Base-by-base conservation (phyloP, 345 rosid species). In the Turnera subulata region DNA sequence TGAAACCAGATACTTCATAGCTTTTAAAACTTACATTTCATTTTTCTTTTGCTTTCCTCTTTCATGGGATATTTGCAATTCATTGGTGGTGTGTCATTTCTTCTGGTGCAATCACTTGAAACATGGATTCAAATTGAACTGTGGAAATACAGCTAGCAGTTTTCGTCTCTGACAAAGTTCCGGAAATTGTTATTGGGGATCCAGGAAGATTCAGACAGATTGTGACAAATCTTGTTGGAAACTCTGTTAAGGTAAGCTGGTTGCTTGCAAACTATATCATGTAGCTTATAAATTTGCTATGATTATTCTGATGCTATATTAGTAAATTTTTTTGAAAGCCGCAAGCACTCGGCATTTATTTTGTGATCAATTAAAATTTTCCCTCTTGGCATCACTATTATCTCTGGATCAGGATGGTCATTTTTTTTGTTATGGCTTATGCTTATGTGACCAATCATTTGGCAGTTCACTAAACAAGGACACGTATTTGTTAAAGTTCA, bases 131-230 rank as follows among this genome's bases (percentile, higher is more conserved):
- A 10, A 57, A 50, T 52, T 72, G 39, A 4, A 44, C 56, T 58
- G 49, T 74, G 76, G 69, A 67, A 47, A 52, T 71, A 82, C 72
- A 93, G 99, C 83, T 93, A 67, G 88, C 97, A 12, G 96, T 89
- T 4, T 89, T 83, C 49, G 91, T 93, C 63, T 87, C 99, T 44
- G 88, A 82, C 69, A 77, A 81, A 75, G 96, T 93, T 66, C 99
- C 99, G 0, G 96, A 87, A 61, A 67, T 78, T 61, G 85, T 89
- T 44, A 68, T 69, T 55, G 99, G 99, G 25, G 99, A 93, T 72
- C 96, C 99, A 1, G 97, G 97, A 59, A 82, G 99, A 71, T 93
- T 93, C 68, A 78, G 99, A 71, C 99, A 87, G 81, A 87, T 93
- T 19, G 82, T 89, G 55, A 93, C 91, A 44, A 93, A 93, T 71